A percentile compares a stretch with the other conserved stretches of the same genome.
phyloP scores from a whole-genome alignment of 2,329 filamentous ascomycete genomes.

The Paecilomyces formosus region DNA sequence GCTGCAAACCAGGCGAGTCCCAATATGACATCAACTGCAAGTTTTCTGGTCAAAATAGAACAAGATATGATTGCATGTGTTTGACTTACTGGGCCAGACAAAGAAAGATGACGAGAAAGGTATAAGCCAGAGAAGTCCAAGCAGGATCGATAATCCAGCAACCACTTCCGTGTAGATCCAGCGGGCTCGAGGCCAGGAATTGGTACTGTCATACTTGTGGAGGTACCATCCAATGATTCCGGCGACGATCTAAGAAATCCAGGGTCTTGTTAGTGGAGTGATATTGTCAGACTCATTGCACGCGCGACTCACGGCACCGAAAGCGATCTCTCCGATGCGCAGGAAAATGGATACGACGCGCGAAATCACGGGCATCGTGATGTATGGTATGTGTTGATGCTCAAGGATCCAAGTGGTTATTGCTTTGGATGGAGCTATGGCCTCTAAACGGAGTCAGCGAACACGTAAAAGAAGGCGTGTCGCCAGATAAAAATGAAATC shows the following conservation, averaged over 20 bases:
- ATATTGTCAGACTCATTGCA: constrained; percentile 14
- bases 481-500: neutral
- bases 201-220: constrained; percentile 39
- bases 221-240: constrained; percentile 64
- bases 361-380: constrained; percentile 44
- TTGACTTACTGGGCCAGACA: constrained; percentile 51
- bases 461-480: neutral
- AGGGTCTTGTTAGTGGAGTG: constrained; percentile 7
- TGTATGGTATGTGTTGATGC: neutral
- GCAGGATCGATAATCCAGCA: constrained; percentile 59
- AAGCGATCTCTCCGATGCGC: constrained; percentile 58
- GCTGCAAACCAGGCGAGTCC: constrained; percentile 40
- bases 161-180: constrained; percentile 71
- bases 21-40: constrained; percentile 56
- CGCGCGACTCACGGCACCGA: constrained; percentile 51
- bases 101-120: constrained; percentile 62
- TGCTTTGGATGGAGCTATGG: neutral
- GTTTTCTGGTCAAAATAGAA: constrained; percentile 3
- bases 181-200: constrained; percentile 52
- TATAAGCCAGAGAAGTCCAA: constrained; percentile 65
- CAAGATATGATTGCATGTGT: neutral
- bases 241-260: constrained; percentile 46
- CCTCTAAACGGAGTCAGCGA: neutral
- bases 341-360: constrained; percentile 52
- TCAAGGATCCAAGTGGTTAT: neutral